A percentile compares a stretch with the other conserved stretches of the same genome.
These are phyloP conservation scores for Alternaria sp. DNA, from an alignment of 2,329 filamentous ascomycete genomes.

Conservation along the genomic window DNA sequence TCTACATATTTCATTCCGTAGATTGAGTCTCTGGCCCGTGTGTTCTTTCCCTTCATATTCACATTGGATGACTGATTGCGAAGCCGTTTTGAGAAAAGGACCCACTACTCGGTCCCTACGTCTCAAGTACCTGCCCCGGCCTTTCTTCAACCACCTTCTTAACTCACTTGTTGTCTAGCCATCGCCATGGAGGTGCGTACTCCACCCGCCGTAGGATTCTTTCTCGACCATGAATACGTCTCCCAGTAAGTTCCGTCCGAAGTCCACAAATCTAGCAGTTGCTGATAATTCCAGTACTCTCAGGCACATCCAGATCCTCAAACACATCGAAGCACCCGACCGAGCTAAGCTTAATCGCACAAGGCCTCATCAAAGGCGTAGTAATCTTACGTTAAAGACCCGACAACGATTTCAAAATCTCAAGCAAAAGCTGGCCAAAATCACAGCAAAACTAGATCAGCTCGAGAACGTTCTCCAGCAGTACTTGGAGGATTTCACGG, in stretches of 20 bases:
- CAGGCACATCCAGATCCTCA: not conserved
- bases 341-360: not conserved
- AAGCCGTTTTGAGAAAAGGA: not conserved
- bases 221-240: not conserved
- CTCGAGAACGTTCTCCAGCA: not conserved
- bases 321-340: not conserved
- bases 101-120: not conserved
- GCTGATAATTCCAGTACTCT: not conserved
- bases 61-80: not conserved
- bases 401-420: not conserved
- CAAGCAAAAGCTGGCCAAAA: not conserved
- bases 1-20: not conserved
- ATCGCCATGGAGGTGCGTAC: not conserved
- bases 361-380: not conserved
- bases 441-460: not conserved
- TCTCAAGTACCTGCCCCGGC: not conserved
- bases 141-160: not conserved
- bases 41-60: not conserved
- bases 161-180: not conserved
- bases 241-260: not conserved
- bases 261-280: not conserved
- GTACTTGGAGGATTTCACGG: not conserved
- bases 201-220: not conserved
- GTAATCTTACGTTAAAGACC: not conserved
- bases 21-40: not conserved